A percentile compares a stretch with the other conserved stretches of the same genome.
phyloP scores from a whole-genome alignment of 2,329 filamentous ascomycete genomes.

The Lojkania enalia region DNA sequence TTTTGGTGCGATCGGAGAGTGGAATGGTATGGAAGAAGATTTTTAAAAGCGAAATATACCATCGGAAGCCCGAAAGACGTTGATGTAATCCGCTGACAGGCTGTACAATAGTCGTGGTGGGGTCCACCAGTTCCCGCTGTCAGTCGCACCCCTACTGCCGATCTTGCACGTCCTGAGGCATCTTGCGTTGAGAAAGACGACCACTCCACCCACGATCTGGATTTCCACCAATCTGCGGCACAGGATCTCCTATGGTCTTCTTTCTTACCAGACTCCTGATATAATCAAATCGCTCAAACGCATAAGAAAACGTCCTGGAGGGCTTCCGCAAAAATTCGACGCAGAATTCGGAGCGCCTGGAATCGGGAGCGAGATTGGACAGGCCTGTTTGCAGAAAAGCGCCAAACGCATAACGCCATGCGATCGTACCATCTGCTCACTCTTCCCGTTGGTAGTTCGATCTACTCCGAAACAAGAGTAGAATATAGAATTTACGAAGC shows the following conservation, averaged over 20 bases:
- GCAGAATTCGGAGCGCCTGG: neutral
- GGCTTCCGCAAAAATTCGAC: slow-evolving; percentile 4
- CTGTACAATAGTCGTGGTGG: too few relatives aligned
- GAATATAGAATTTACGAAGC: too few relatives aligned
- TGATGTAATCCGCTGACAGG: too few relatives aligned
- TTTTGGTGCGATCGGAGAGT: too few relatives aligned
- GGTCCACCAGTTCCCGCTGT: too few relatives aligned
- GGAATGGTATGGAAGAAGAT: too few relatives aligned
- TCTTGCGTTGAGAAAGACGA: slow-evolving; percentile 12
- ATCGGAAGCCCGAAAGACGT: neutral
- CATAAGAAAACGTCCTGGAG: slow-evolving; percentile 15
- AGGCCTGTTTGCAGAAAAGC: neutral
- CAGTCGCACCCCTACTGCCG: slow-evolving; percentile 16
- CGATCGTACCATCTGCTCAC: too few relatives aligned
- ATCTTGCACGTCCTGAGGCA: slow-evolving; percentile 25
- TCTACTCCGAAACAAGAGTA: too few relatives aligned
- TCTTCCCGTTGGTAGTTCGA: too few relatives aligned
- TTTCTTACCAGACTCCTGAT: slow-evolving; percentile 1
- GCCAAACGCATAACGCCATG: too few relatives aligned
- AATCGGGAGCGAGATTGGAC: neutral
- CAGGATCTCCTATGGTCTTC: neutral
- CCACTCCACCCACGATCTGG: neutral
- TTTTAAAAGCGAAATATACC: too few relatives aligned
- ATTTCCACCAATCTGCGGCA: slow-evolving; percentile 15
- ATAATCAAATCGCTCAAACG: slow-evolving; percentile 12